Percentiles rank a stretch among this genome's conserved stretches.
Conservation (phyloP, 805 yeast genomes). For the Metschnikowia anglica region DNA sequence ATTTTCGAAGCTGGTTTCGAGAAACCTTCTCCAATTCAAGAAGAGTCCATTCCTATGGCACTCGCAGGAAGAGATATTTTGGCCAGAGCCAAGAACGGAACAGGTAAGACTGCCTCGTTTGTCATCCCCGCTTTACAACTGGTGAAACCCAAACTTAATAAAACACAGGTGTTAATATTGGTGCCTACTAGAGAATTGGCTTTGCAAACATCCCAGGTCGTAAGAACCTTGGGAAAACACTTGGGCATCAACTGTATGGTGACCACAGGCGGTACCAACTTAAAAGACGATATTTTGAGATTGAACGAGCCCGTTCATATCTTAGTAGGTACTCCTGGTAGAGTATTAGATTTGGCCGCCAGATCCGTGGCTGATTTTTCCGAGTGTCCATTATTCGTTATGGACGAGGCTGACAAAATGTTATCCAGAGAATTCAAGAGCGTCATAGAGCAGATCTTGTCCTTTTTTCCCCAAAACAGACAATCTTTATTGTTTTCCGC, state of each 20-base stretch:
- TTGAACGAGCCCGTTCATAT: slow-evolving; percentile 91
- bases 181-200: slow-evolving; percentile 99
- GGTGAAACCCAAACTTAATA: slow-evolving; percentile 76
- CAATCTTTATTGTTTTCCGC: slow-evolving; percentile 92
- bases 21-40: slow-evolving; percentile 97
- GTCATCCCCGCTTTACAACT: slow-evolving; percentile 90
- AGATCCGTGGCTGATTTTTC: slow-evolving; percentile 84
- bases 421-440: slow-evolving; percentile 84
- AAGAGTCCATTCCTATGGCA: slow-evolving; percentile 94
- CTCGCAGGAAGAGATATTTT: slow-evolving; percentile 92
- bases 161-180: slow-evolving; percentile 87
- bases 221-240: slow-evolving; percentile 92
- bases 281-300: slow-evolving; percentile 92
- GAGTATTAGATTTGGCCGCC: slow-evolving; percentile 90
- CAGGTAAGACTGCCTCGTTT: slow-evolving; percentile 98
- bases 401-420: slow-evolving; percentile 99
- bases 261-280: slow-evolving; percentile 95
- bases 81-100: slow-evolving; percentile 98
- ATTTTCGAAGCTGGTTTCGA: slow-evolving; percentile 98
- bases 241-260: slow-evolving; percentile 93
- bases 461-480: slow-evolving; percentile 63
- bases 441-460: slow-evolving; percentile 81
- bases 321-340: slow-evolving; percentile 96
- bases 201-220: slow-evolving; percentile 95
- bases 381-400: slow-evolving; percentile 82